Conservation (phyloP, 345 rosid genomes). For the Sonneratia alba region DNA sequence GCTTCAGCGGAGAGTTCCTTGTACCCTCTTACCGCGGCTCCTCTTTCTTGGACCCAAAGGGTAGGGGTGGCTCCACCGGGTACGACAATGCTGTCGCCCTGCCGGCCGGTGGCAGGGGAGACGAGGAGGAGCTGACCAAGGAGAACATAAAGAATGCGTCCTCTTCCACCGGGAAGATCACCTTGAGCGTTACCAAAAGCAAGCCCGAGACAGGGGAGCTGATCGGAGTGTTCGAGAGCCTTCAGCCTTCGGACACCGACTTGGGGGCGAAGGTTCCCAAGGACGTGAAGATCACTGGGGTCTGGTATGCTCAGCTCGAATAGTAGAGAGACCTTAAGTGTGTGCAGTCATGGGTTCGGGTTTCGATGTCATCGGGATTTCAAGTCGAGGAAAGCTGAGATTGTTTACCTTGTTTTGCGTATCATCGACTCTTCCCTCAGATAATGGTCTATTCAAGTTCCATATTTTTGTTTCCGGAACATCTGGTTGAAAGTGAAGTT, state of each 20-base stretch:
- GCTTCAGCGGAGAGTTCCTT: slow-evolving; percentile 56
- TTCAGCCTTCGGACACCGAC: slow-evolving; percentile 96
- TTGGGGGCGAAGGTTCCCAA: slow-evolving; percentile 91
- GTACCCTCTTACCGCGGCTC: slow-evolving; percentile 81
- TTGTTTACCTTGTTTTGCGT: slow-evolving; percentile 8
- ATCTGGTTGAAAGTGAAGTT: too few relatives aligned
- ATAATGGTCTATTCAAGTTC: background rate
- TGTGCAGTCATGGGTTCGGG: slow-evolving; percentile 18
- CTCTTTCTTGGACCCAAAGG: slow-evolving; percentile 91
- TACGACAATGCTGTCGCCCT: slow-evolving; percentile 84
- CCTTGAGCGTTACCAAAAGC: slow-evolving; percentile 63
- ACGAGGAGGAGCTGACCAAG: slow-evolving; percentile 77
- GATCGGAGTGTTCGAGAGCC: slow-evolving; percentile 89
- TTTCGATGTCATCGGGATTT: slow-evolving; percentile 18
- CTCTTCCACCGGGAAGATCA: slow-evolving; percentile 74
- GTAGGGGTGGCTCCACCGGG: slow-evolving; percentile 82
- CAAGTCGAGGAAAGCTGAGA: background rate
- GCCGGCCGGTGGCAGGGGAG: slow-evolving; percentile 96
- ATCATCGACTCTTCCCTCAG: background rate
- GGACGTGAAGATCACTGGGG: slow-evolving; percentile 90
- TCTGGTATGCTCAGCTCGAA: slow-evolving; percentile 98
- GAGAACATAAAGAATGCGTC: slow-evolving; percentile 69
- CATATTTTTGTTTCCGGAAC: too few relatives aligned
- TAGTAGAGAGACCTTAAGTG: slow-evolving; percentile 12
- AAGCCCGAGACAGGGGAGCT: slow-evolving; percentile 90